A percentile compares a stretch with the other conserved stretches of the same genome.
Evolutionary conservation across 129 eudicot genomes (phyloP).

Genomic region (Heracleum sosnowskyi): DNA sequence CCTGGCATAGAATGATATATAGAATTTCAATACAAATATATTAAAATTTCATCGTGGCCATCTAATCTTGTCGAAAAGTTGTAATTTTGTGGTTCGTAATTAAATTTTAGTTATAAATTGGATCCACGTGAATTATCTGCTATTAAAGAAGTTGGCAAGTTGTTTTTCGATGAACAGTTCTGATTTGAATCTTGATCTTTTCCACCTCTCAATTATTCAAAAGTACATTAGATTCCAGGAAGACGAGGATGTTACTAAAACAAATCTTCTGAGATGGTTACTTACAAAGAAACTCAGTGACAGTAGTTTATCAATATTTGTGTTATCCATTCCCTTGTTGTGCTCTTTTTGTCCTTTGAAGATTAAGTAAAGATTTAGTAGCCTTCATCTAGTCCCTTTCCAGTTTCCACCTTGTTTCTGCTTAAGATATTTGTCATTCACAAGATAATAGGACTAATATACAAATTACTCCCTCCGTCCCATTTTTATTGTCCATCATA

Average conservation of each 20-base stretch:
- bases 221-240: background rate
- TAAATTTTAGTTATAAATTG: background rate
- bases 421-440: conserved; percentile 1
- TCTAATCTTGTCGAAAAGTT: background rate
- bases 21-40: no score
- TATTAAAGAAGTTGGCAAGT: background rate
- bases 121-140: background rate
- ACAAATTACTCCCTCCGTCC: no score
- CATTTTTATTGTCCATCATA: no score
- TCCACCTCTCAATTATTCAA: background rate
- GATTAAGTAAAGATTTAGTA: background rate
- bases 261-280: background rate
- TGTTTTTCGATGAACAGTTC: background rate
- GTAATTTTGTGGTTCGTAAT: background rate
- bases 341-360: no score
- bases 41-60: no score
- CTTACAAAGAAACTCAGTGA: no score
- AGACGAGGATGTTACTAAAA: background rate
- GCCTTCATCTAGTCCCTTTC: background rate
- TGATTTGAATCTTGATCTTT: background rate
- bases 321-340: no score
- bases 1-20: no score
- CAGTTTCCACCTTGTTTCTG: background rate
- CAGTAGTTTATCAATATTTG: no score
- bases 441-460: background rate